Evolutionary conservation across 352 stramenopile genomes (phyloP), one percentile per base, ranked within the genome.

Genomic region (Pythium phragmiticola): DNA sequence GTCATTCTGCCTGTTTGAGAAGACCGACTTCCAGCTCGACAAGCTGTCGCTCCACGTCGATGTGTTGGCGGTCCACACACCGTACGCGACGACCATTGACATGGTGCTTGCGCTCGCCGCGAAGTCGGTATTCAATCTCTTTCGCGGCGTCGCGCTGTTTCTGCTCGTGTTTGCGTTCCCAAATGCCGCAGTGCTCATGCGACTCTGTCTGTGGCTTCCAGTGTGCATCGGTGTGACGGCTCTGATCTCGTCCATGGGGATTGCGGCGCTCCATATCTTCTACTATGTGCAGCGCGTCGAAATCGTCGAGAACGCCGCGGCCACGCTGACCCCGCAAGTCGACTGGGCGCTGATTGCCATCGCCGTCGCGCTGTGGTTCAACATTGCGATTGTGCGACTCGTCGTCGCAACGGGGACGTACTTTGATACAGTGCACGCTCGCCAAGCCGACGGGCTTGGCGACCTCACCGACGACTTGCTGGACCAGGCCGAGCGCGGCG

Each of bases 51-150:
- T 87, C 7, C 36, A 75, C 16, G 47, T 70, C 16, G 56, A 83
- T 36, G 53, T 84, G 2, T 82, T 87, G 34, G 65, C 75, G 0
- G 65, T 85, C 17, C 75, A 84, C 55, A 62, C 69, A 0, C 59
- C 50, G 19, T 87, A 77, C 41, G 9, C 57, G 2, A 81, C 73
- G 6, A 62, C 70, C 0, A 66, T 89, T 17, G 69, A 82, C 7
- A 28, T 84, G 26, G 4, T 84, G 30, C 47, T 82, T 4, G 63
- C 64, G 4, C 70, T 90, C 3, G 64, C 72, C 4, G 76, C 73
- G n/a, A 88, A 79, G 61, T 87, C 78, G 2, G 69, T 74, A 0
- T 78, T 90, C 57, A 85, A 88, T 53, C 66, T 87, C 6, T 88
- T 85, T 46, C 78, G 77, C 50, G 77, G 67, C 8, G 57, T 82